Evolutionary conservation across 148 eudicot species (phyloP).

Genomic region (Camellia lanceoleosa): DNA sequence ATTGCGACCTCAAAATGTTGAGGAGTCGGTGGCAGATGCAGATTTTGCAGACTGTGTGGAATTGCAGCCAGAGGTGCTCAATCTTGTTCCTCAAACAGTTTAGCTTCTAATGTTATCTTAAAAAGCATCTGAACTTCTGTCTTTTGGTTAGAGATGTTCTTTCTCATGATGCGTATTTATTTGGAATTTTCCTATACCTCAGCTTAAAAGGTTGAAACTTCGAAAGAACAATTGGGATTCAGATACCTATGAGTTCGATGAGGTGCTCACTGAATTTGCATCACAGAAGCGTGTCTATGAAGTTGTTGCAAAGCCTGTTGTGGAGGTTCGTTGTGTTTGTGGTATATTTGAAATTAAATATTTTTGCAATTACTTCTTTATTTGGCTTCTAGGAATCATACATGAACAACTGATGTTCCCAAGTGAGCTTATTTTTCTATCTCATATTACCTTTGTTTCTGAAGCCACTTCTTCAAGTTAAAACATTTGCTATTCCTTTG

Average conservation of each 20-base stretch:
- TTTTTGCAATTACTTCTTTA: neutral
- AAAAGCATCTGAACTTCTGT: neutral
- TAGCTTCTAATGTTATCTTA: neutral
- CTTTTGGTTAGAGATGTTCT: neutral
- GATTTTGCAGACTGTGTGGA: constrained; percentile 96
- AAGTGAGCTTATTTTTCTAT: neutral
- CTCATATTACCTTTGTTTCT: neutral
- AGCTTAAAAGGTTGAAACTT: constrained; percentile 91
- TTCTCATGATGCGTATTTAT: neutral
- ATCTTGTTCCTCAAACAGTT: too few relatives aligned
- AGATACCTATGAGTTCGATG: constrained; percentile 94
- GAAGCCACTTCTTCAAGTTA: neutral
- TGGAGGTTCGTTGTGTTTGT: constrained; percentile 61
- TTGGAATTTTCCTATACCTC: constrained; percentile 21
- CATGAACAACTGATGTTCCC: neutral
- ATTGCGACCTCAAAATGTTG: constrained; percentile 84
- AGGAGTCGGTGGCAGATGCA: constrained; percentile 85
- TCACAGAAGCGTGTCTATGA: constrained; percentile 97
- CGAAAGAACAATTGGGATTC: constrained; percentile 98
- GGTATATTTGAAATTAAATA: neutral
- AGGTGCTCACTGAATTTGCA: constrained; percentile 80
- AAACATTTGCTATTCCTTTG: neutral
- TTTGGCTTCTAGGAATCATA: neutral
- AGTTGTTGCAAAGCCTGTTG: constrained; percentile 98
- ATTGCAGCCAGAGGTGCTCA: constrained; percentile 76